phyloP scores from a whole-genome alignment of 2,329 filamentous ascomycete genomes.

The Fusarium tjaetaba region DNA sequence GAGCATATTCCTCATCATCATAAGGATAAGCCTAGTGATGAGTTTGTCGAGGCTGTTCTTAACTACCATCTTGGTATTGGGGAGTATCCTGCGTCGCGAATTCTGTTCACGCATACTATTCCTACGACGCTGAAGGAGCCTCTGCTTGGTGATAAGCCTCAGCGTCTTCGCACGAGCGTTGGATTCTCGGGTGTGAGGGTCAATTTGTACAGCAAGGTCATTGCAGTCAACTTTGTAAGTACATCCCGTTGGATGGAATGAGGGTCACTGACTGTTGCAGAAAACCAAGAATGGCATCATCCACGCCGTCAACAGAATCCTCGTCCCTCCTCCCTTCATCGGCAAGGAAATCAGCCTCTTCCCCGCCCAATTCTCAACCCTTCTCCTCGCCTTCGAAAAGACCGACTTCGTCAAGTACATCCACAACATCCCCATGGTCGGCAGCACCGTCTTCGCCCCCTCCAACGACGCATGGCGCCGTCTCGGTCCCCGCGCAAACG shows the following conservation, averaged over 20 bases:
- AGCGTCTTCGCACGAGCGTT: slow-evolving; percentile 77
- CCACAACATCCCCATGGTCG: slow-evolving; percentile 63
- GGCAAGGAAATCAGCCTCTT: slow-evolving; percentile 68
- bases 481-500: slow-evolving; percentile 76
- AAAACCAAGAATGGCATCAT: slow-evolving; percentile 82
- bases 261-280: slow-evolving; percentile 48
- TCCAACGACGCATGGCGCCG: slow-evolving; percentile 82
- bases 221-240: slow-evolving; percentile 75
- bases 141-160: slow-evolving; percentile 70
- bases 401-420: slow-evolving; percentile 74
- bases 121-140: slow-evolving; percentile 72
- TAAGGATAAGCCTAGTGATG: slow-evolving; percentile 71
- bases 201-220: slow-evolving; percentile 80
- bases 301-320: slow-evolving; percentile 77
- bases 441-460: slow-evolving; percentile 83
- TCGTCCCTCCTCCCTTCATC: slow-evolving; percentile 78
- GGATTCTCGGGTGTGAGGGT: slow-evolving; percentile 71
- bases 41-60: slow-evolving; percentile 74
- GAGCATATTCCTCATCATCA: slow-evolving; percentile 61
- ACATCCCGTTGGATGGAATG: accelerated
- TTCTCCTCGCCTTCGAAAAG: slow-evolving; percentile 77
- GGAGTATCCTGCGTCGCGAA: slow-evolving; percentile 70
- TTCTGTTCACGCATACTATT: slow-evolving; percentile 78
- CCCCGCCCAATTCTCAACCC: slow-evolving; percentile 80
- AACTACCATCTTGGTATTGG: slow-evolving; percentile 79